Evolutionary conservation across 306 rosid genomes (phyloP), one percentile per base, ranked within the genome.

Genomic region (Prunus mongolica): DNA sequence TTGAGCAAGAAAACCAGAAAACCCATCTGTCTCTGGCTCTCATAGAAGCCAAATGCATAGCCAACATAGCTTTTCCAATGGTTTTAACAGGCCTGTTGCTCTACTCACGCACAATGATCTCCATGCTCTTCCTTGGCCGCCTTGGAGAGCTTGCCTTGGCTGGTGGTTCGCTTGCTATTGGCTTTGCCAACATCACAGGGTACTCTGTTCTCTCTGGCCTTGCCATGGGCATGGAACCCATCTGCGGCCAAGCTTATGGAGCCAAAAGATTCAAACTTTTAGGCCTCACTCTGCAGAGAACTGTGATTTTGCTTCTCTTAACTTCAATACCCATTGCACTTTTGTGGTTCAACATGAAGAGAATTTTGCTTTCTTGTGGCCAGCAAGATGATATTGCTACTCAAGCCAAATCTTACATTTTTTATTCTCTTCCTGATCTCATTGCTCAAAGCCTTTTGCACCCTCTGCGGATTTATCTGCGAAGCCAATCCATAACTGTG

Each of bases 201-300:
- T 95, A 90, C 74, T 95, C 97, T 13, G 51, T 95, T 80, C 91
- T 95, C 72, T 90, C 98, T 2, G 97, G 98, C 63, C 91, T 95
- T 2, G 93, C 98, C 75, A 87, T 88, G 84, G 98, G 97, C 1
- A 92, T 95, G 98, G 98, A 95, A 44, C 98, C 98, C 71, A 92
- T 95, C 25, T 95, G 98, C 3, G 95, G 90, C 3, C 98, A 95
- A 65, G 98, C 97, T 74, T 95, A 89, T 27, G 98, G 98, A 13
- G 98, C 98, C 4, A 88, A 87, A 63, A 86, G 88, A 74, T 85
- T 72, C 90, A 95, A 95, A 77, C 93, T 95, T 27, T 24, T 95
- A 2, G 95, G 96, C 74, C 87, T 84, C 1, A 71, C 96, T 27
- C 65, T 92, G 86, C 98, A 88, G 65, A 89, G 89, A 62, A 95